Percentiles rank a stretch among this genome's conserved stretches.
Conservation (phyloP, 306 rosid species). For the Argentina anserina region DNA sequence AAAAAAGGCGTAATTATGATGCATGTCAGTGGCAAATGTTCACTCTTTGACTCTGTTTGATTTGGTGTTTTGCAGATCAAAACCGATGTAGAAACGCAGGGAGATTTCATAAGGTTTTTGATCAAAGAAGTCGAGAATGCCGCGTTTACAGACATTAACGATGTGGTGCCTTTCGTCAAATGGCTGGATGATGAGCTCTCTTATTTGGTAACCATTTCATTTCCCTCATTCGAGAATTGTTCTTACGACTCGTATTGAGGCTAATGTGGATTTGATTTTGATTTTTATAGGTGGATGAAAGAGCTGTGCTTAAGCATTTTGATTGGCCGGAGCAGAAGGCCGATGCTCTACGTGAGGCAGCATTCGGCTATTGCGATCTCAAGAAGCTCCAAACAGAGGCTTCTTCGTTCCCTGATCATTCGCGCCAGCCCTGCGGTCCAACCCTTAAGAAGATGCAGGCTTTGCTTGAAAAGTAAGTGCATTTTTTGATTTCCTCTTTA, state of each 20-base stretch:
- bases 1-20: slow-evolving; percentile 30
- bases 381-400: slow-evolving; percentile 91
- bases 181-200: slow-evolving; percentile 99
- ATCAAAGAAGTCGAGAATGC: slow-evolving; percentile 92
- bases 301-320: slow-evolving; percentile 96
- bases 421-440: slow-evolving; percentile 75
- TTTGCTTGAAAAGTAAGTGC: slow-evolving; percentile 68
- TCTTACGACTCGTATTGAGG: background rate
- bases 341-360: slow-evolving; percentile 93
- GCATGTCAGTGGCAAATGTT: slow-evolving; percentile 22
- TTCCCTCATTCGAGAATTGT: background rate
- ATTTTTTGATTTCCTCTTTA: background rate
- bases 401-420: slow-evolving; percentile 64
- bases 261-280: background rate
- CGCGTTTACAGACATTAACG: slow-evolving; percentile 71
- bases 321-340: slow-evolving; percentile 99
- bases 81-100: slow-evolving; percentile 93
- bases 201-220: slow-evolving; percentile 52
- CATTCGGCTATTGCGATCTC: slow-evolving; percentile 82
- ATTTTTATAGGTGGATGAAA: slow-evolving; percentile 74
- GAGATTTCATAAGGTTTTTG: slow-evolving; percentile 83
- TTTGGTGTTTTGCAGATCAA: slow-evolving; percentile 58
- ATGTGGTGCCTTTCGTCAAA: slow-evolving; percentile 91
- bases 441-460: slow-evolving; percentile 97
- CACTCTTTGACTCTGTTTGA: background rate